Base-by-base conservation (phyloP, 148 eudicot species). In the Fagopyrum homotropicum region DNA sequence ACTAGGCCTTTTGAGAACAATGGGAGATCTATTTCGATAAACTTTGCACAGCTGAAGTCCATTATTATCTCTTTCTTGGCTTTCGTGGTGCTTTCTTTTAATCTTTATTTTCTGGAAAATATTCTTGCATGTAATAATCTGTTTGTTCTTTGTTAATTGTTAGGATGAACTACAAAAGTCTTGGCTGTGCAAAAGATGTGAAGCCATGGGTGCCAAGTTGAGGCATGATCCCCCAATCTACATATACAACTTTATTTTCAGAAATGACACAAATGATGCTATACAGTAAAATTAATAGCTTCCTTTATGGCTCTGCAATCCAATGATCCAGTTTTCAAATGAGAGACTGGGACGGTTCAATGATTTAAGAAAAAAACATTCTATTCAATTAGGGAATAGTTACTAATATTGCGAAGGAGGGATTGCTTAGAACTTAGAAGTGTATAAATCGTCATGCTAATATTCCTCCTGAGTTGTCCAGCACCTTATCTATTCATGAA, bases 161-260 rank as follows among this genome's bases (percentile, higher is more conserved):
- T 78, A 95, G 97, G 98, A 95, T 85, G 96, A 92, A 71, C 84
- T 88, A 80, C 98, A 92, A 73, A 95, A 95, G 66, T 89, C 83
- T 78, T 95, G 98, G 96, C 83, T 90, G 44, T 86, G 92, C 89
- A 92, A 92, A 85, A 89, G 97, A 74, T 92, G 96, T 79, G 97
- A 92, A 80, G 95, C 97, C 54, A 95, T 92, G 96, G 89, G 85
- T 76, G 98, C 97, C 45, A 95, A 95, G 84, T 78, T 92, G 80
- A 92, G 98, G 98, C 92, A 66, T 63, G 46, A 66, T 6, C 45
- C 71, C 47, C 44, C 46, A 66, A 35, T 35, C 19, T 66, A 66
- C 47, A 40, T 40, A 3, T 66, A 35, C 45, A 35, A 46, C 71
- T 15, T 40, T 8, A 40, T 66, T 40, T 35, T 35, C 19, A 35